Evolutionary conservation across 768 basidiomycete species (phyloP).

Genomic region (Auriscalpium orientale): DNA sequence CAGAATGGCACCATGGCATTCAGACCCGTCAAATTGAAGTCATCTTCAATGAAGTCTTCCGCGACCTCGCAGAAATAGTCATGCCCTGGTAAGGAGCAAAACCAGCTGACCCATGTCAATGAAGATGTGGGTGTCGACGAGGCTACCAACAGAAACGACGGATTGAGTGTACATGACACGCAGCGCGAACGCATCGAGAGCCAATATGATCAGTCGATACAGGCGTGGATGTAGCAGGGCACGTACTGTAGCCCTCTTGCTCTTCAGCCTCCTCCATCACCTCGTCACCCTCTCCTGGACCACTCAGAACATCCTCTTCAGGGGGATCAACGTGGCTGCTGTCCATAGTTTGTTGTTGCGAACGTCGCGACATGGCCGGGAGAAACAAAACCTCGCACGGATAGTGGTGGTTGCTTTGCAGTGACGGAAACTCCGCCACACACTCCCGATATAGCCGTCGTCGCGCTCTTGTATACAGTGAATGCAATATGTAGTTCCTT

Average conservation of each 20-base stretch:
- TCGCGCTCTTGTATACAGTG: background rate
- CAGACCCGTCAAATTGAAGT: constrained; percentile 96
- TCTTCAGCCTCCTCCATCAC: constrained; percentile 67
- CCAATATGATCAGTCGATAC: constrained; percentile 11
- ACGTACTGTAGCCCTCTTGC: constrained; percentile 75
- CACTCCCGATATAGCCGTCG: no score
- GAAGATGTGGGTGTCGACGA: constrained; percentile 89
- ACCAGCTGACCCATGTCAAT: constrained; percentile 94
- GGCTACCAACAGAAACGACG: constrained; percentile 35
- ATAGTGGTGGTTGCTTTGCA: no score
- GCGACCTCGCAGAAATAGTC: constrained; percentile 98
- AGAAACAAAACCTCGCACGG: background rate
- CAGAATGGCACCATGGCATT: constrained; percentile 97
- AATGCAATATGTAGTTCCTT: background rate
- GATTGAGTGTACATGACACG: background rate
- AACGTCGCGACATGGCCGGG: constrained; percentile 29
- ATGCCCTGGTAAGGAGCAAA: constrained; percentile 89
- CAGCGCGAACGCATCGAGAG: background rate
- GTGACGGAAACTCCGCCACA: no score
- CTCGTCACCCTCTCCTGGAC: constrained; percentile 59
- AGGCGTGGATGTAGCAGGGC: background rate
- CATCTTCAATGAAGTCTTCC: constrained; percentile 98
- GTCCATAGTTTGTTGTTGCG: constrained; percentile 27
- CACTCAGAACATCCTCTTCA: constrained; percentile 57
- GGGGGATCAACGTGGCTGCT: constrained; percentile 39